Conservation (phyloP, 441 rosid species). For the Gossypium laxum region DNA sequence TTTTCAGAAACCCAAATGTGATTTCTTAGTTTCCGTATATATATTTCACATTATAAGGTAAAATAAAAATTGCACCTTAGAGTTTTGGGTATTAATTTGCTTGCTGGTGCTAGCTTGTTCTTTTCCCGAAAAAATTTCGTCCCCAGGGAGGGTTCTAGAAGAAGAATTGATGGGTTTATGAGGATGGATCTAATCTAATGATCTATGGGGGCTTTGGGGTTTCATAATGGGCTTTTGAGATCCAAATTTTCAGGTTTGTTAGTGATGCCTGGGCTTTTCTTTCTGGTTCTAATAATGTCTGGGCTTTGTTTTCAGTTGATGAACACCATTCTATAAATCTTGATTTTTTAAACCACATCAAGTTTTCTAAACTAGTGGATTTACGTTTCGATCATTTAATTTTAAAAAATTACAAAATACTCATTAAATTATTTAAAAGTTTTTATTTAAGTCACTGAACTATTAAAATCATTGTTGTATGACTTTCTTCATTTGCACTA, state of each 20-base stretch:
- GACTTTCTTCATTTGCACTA: no score
- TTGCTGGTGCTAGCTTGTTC: background rate
- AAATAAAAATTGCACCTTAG: background rate
- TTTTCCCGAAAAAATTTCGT: background rate
- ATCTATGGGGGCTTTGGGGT: background rate
- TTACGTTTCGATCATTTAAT: no score
- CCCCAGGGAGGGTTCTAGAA: background rate
- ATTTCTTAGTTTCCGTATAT: background rate
- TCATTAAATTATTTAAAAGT: no score
- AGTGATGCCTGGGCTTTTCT: background rate
- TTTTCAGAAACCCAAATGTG: background rate
- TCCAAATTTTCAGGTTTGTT: background rate
- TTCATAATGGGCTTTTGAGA: background rate
- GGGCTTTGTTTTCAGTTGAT: background rate
- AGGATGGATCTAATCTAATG: background rate
- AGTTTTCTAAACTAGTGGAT: no score
- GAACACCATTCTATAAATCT: background rate
- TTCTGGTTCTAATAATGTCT: background rate
- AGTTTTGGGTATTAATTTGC: conserved; percentile 1
- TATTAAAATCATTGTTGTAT: no score
- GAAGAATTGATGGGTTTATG: background rate
- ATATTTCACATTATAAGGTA: background rate
- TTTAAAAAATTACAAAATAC: no score
- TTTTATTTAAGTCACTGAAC: no score
- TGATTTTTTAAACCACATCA: no score